Conservation (phyloP, 345 rosid genomes). For the Syzygium aromaticum region DNA sequence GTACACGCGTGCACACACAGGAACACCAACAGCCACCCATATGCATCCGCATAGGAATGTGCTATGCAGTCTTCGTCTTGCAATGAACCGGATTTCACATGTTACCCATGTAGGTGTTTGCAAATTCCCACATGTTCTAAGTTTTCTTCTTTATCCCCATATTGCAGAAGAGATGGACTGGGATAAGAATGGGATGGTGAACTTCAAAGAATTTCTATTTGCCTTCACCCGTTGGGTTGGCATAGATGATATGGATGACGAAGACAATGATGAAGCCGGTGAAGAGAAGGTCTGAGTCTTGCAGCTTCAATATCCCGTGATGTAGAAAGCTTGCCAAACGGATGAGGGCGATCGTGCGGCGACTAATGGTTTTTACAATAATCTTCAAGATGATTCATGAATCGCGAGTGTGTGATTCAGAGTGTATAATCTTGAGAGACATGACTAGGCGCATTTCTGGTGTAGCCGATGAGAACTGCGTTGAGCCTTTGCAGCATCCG, state of each 20-base stretch:
- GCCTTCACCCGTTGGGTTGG: conserved; percentile 95
- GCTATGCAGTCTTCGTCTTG: not conserved
- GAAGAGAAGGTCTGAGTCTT: conserved; percentile 10
- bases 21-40: not conserved
- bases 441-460: not conserved
- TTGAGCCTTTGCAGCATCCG: not conserved
- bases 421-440: not conserved
- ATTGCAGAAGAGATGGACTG: conserved; percentile 98
- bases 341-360: not conserved
- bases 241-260: conserved; percentile 64
- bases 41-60: not conserved
- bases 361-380: not conserved
- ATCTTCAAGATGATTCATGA: not conserved
- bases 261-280: conserved; percentile 25
- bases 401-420: not conserved
- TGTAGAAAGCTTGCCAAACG: not conserved
- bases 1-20: not conserved
- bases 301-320: not conserved
- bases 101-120: not conserved
- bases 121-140: not conserved
- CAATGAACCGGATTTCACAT: not conserved
- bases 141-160: not conserved
- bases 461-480: not conserved
- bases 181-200: conserved; percentile 92
- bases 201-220: conserved; percentile 87